Evolutionary conservation across 2,329 filamentous ascomycete species (phyloP), one percentile per base, ranked within the genome.

Genomic region (Cyphellophora attinorum): DNA sequence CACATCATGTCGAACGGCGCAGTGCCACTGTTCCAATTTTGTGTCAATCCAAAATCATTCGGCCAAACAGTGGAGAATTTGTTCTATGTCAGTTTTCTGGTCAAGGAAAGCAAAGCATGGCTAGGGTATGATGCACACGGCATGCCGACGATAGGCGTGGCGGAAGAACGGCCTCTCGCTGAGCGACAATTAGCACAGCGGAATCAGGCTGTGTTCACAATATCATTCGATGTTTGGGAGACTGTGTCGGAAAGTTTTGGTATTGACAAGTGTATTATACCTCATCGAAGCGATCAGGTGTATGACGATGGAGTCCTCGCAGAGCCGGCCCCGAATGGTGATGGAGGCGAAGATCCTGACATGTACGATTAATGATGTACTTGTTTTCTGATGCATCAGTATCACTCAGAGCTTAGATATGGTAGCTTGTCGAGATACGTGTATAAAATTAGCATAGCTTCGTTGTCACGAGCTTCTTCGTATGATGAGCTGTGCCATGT

Each of bases 21-120:
- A 11, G 73, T 94, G 3, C 76, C 83, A 32, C 61, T 95, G 10
- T 81, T 95, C 56, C 77, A 81, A 34, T 96, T 95, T 48, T 84
- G 86, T 27, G 73, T 96, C 44, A 94, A 98, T 49, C 91, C 91
- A 1, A 65, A 65, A 25, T 93, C 85, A 1, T 98, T 96, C 51
- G 85, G 85, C 0, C 91, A 98, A 58, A 94, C 86, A 0, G 79
- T 98, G 5, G 91, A 98, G 56, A 98, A 98, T 50, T 68, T 98
- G 50, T 98, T 98, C 58, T 96, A 96, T 55, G 75, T 94, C 48
- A 93, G 85, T 54, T 98, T 98, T 53, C 63, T 98, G 41, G 85
- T 96, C 40, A 77, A 84, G 38, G 91, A 98, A 59, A 86, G 86
- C 8, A 76, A 73, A 40, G 74, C 86, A 5, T 76, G 75, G 19